Conservation (phyloP, 805 yeast species). For the Schizosaccharomyces lindneri region DNA sequence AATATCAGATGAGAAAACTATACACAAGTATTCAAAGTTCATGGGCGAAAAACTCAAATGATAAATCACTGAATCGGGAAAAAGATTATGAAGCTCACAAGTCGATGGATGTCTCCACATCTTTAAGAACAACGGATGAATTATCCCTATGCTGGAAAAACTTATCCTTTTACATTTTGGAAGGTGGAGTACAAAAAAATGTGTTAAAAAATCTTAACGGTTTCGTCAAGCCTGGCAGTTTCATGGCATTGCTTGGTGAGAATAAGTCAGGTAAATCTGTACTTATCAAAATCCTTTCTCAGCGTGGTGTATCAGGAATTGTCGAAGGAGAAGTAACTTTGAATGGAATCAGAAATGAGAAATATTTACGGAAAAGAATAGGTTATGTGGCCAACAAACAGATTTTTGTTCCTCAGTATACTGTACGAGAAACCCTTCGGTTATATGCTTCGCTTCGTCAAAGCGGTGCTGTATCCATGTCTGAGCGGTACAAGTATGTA, state of each 20-base stretch:
- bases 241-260: conserved; percentile 57
- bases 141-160: conserved; percentile 52
- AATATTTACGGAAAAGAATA: conserved; percentile 38
- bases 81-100: conserved; percentile 11
- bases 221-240: conserved; percentile 62
- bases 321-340: conserved; percentile 45
- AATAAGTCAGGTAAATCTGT: conserved; percentile 72
- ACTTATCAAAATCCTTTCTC: conserved; percentile 42
- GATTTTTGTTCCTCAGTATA: conserved; percentile 36
- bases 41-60: conserved; percentile 4
- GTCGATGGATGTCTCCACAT: background rate
- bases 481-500: conserved; percentile 39
- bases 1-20: conserved; percentile 19
- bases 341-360: conserved; percentile 34
- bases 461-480: conserved; percentile 24
- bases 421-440: conserved; percentile 47
- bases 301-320: conserved; percentile 44
- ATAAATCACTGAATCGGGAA: conserved; percentile 6
- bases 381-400: conserved; percentile 64
- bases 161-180: conserved; percentile 43
- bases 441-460: conserved; percentile 49
- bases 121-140: background rate
- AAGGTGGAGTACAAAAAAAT: conserved; percentile 33
- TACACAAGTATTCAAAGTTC: conserved; percentile 5
- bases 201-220: conserved; percentile 47